These are phyloP conservation scores for Apophysomyces trapeziformis DNA, from an alignment of 371 early-diverging fungal genomes.

Conservation along the genomic window DNA sequence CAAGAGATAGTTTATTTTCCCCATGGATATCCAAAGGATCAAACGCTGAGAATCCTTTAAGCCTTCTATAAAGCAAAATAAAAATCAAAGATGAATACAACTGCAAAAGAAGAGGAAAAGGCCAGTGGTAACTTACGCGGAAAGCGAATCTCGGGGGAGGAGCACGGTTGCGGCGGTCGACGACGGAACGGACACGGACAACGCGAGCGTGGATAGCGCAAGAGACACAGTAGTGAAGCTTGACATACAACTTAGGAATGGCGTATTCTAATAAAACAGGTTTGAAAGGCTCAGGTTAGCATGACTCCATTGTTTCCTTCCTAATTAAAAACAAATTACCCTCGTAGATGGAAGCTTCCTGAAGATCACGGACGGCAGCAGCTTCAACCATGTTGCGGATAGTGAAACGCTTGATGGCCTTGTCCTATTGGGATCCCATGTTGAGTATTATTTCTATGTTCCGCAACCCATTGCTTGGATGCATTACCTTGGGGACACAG, in stretches of 20 bases:
- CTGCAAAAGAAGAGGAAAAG: background rate
- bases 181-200: slow-evolving; percentile 95
- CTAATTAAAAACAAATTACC: slow-evolving; percentile 45
- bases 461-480: too few species aligned
- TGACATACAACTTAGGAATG: slow-evolving; percentile 98
- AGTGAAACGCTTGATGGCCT: slow-evolving; percentile 98
- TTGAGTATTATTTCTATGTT: too few species aligned
- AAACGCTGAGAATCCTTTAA: too few species aligned
- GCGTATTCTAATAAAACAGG: slow-evolving; percentile 70
- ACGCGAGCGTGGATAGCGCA: slow-evolving; percentile 98
- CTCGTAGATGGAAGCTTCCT: slow-evolving; percentile 95
- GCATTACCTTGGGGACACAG: slow-evolving; percentile 87
- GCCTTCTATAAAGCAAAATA: background rate
- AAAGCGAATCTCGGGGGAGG: slow-evolving; percentile 91
- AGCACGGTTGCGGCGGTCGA: slow-evolving; percentile 91
- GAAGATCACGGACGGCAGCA: slow-evolving; percentile 97
- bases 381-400: slow-evolving; percentile 98
- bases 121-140: slow-evolving; percentile 45
- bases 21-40: too few species aligned
- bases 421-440: slow-evolving; percentile 66
- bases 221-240: slow-evolving; percentile 97
- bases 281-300: too few species aligned
- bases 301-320: background rate
- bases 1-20: too few species aligned
- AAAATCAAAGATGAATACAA: background rate